Conservation (phyloP, 2,329 filamentous ascomycete species). For the Fusarium sp. region DNA sequence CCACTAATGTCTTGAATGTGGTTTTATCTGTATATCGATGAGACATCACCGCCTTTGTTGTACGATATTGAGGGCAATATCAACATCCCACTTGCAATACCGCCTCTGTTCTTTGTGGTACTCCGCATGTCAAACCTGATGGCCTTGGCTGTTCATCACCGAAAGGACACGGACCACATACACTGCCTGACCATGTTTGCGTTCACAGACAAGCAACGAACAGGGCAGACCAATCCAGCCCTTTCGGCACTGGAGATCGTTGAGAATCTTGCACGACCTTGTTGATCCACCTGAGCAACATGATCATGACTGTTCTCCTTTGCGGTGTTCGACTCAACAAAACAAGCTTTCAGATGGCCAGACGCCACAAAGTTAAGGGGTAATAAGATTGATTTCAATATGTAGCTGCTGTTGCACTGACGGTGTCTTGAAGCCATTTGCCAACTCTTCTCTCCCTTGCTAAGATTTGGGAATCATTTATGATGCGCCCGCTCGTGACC, state of each 20-base stretch:
- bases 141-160: constrained; percentile 1
- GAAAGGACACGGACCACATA: not conserved
- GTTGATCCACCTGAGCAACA: constrained; percentile 17
- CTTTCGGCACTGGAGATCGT: not conserved
- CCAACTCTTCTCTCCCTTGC: constrained; percentile 16
- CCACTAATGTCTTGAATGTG: constrained; percentile 14
- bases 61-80: constrained; percentile 24
- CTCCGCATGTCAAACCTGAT: constrained; percentile 12
- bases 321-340: constrained; percentile 29
- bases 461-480: not conserved
- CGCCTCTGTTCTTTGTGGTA: constrained; percentile 14
- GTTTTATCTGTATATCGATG: not conserved
- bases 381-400: constrained; percentile 2
- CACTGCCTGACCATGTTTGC: constrained; percentile 30
- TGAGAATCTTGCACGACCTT: constrained; percentile 18
- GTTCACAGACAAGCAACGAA: constrained; percentile 7
- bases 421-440: constrained; percentile 24
- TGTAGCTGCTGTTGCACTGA: constrained; percentile 1
- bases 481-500: not conserved
- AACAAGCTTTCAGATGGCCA: constrained; percentile 9
- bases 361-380: constrained; percentile 30
- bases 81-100: constrained; percentile 25
- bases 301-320: constrained; percentile 9
- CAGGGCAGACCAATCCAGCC: not conserved
- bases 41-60: constrained; percentile 44